Evolutionary conservation across 1,139 yeast species (phyloP), one percentile per base, ranked within the genome.

Genomic region (Candida neerlandica): DNA sequence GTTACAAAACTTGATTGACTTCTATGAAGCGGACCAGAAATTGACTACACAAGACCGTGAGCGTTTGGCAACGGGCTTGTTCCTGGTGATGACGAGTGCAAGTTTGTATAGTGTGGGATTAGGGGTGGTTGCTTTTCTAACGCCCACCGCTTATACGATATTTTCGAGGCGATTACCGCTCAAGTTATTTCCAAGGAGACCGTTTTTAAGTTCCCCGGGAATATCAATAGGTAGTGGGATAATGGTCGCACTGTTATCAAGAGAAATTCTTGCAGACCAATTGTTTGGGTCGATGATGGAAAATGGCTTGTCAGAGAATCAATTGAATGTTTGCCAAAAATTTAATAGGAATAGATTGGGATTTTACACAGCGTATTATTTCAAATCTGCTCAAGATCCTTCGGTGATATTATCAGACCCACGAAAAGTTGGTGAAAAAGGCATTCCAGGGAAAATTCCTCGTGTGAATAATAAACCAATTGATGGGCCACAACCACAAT

Each of bases 21-120:
- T 76, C 54, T 75, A 74, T 55, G 77, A 75, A 52, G 80, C 78
- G 1, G 81, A 76, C 56, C 69, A 64, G 34, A 50, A 62, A 40
- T 63, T 76, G 46, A 61, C 63, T n/a, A 52, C 52, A 1, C 57
- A 62, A 10, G 80, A 76, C 50, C 58, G 81, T 39, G 54, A 48
- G 3, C 63, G 63, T 26, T 52, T 76, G 21, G 64, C 73, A 2
- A 51, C 63, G n/a, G 77, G 71, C 46, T 62, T 76, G 46, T 60
- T 63, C 41, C 23, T 53, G 6, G 57, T 70, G 5, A 61, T 68
- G 4, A 57, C 67, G 18, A 56, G 57, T 37, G 59, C 75, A 6
- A 64, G 67, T 19, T 38, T 64, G 34, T 54, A 64, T 27, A 69
- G 75, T 26, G 64, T 64, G 50, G 50, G 60, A 0, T 49, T 62